These are phyloP conservation scores for Myxozyma neotropica DNA, from an alignment of 805 yeast species.

Conservation along the genomic window DNA sequence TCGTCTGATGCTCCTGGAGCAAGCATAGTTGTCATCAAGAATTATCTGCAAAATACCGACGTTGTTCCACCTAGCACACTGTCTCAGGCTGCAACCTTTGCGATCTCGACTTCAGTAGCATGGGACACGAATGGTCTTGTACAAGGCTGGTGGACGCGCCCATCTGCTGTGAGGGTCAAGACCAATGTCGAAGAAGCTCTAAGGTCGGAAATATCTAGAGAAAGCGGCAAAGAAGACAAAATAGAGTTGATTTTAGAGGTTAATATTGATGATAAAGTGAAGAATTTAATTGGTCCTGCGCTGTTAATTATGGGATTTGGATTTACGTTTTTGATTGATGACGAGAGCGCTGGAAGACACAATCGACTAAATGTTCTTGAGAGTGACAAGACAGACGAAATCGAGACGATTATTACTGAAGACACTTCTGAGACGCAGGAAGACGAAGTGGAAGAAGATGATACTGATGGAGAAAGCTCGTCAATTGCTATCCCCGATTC, in stretches of 20 bases:
- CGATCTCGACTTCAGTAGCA: slow-evolving; percentile 79
- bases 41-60: slow-evolving; percentile 65
- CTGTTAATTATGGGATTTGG: slow-evolving; percentile 90
- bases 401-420: too few species aligned
- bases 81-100: slow-evolving; percentile 84
- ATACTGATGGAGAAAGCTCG: background rate
- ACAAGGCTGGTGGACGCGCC: slow-evolving; percentile 59
- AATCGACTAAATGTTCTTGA: slow-evolving; percentile 33
- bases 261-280: slow-evolving; percentile 9
- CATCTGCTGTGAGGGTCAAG: slow-evolving; percentile 13
- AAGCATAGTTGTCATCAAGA: slow-evolving; percentile 75
- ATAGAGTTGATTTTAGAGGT: slow-evolving; percentile 53
- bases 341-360: slow-evolving; percentile 49
- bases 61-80: slow-evolving; percentile 80
- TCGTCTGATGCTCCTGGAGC: slow-evolving; percentile 75
- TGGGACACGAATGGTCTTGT: slow-evolving; percentile 86
- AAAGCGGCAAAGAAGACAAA: background rate
- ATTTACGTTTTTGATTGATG: slow-evolving; percentile 71
- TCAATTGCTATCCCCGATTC: background rate
- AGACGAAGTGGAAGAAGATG: background rate
- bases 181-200: slow-evolving; percentile 28
- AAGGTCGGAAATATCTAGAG: background rate
- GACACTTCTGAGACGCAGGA: background rate
- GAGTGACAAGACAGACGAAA: background rate
- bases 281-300: slow-evolving; percentile 37